phyloP scores from a whole-genome alignment of 164 flowering plant genomes.

The Nelumbo lutea region DNA sequence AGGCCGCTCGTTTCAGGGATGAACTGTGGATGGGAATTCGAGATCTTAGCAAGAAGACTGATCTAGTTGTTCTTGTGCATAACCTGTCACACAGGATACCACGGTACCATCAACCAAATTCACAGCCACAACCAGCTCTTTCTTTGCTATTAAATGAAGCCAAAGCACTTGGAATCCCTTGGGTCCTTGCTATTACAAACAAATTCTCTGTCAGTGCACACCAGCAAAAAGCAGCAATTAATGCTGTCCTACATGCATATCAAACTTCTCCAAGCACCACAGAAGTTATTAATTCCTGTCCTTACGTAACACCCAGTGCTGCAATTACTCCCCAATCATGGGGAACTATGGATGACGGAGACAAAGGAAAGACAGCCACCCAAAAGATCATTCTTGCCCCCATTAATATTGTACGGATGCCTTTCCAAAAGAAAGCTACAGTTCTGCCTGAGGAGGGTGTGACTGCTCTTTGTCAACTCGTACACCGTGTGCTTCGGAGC shows the following conservation, averaged over 20 bases:
- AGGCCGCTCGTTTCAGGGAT: conserved; percentile 64
- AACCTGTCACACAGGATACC: conserved; percentile 89
- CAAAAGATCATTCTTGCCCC: conserved; percentile 56
- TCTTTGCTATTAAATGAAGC: conserved; percentile 78
- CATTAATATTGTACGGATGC: conserved; percentile 58
- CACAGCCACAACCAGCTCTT: conserved; percentile 65
- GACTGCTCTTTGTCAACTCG: conserved; percentile 52
- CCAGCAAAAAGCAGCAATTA: conserved; percentile 70
- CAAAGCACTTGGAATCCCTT: conserved; percentile 84
- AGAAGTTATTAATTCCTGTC: conserved; percentile 75
- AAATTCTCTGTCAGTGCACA: conserved; percentile 94
- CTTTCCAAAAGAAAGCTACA: conserved; percentile 65
- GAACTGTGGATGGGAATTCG: conserved; percentile 86
- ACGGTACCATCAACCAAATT: conserved; percentile 35
- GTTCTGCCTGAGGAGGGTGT: conserved; percentile 83
- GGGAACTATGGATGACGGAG: conserved; percentile 26
- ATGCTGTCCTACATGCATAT: conserved; percentile 68
- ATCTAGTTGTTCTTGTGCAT: conserved; percentile 89
- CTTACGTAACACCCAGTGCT: conserved; percentile 65
- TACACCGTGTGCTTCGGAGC: conserved; percentile 58
- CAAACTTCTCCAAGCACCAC: conserved; percentile 60
- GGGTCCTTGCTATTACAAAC: conserved; percentile 93
- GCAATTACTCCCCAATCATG: conserved; percentile 42
- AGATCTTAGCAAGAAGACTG: conserved; percentile 76
- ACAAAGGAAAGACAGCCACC: conserved; percentile 28